Base-by-base conservation (phyloP, 1,284 basidiomycete genomes). In the Boletus sp. region DNA sequence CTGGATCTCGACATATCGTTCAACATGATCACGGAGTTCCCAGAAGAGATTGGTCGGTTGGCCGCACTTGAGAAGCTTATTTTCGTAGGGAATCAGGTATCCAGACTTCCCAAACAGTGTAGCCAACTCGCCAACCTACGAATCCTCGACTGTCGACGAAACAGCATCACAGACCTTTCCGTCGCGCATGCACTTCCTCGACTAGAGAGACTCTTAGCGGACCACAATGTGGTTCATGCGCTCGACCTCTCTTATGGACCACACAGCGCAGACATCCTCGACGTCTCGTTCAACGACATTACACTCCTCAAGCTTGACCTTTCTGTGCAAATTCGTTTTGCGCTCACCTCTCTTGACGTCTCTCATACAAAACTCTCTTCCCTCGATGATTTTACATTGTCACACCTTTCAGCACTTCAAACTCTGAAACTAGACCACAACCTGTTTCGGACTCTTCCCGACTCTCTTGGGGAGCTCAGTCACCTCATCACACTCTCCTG, bases 1-100 rank as follows among this genome's bases (percentile, higher is more conserved):
- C 80, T 86, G 35, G 94, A 97, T 68, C 85, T 99, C 25, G 97
- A 99, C 73, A 83, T 98, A 49, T 98, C 97, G 0, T 98, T 98
- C 82, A 99, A 99, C 78, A 87, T 85, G 73, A 91, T 99, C 67
- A 82, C 84, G 0, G 84, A 88, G 53, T 81, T 99, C 5, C 96
- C 97, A 0, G 85, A 91, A 30, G 86, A 91, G 58, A 88, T 99
- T 53, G 90, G 90, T 2, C 80, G 85, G 47, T 80, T 99, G 56
- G 77, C 76, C 43, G 81, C 83, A 6, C 82, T 97, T 40, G 87
- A 94, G 68, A 80, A 86, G 33, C 82, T 99, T n/a, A 83, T 92
- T 55, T 84, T 97, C 40, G 90, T 97, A 17, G 94, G 93, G 48
- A 99, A 99, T 77, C 87, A 89, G 64, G 85, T 99, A 55, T 80